Evolutionary conservation across 441 rosid genomes (phyloP), one percentile per base, ranked within the genome.

Genomic region (Sinapis alba): DNA sequence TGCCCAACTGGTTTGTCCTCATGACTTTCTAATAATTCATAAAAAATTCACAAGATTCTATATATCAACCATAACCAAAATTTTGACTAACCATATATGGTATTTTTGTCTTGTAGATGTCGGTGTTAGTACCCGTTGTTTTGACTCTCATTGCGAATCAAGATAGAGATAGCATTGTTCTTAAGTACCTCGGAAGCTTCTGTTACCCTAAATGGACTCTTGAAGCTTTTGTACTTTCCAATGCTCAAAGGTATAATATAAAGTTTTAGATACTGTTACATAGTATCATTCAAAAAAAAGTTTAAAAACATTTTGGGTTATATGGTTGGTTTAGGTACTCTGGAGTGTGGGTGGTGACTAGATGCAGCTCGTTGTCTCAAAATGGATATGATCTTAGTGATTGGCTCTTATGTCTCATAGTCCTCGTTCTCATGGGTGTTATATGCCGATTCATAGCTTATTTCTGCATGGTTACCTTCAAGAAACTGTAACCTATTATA

Each of bases 121-220:
- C 93, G 4, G 90, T 83, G 79, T 84, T 88, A 78, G 78, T 86
- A 66, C 93, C 93, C 2, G 89, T 88, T 68, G 84, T 86, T 62
- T 38, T 85, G 81, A 86, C 93, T 71, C 86, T 88, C 47, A 47
- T 85, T n/a, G 88, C 90, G 1, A 81, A 78, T 51, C 90, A 88
- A 80, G 88, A 85, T 20, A 83, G 34, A 68, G 87, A 83, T 1
- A 80, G 80, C 61, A 47, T 38, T 45, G 38, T 77, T 65, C 76
- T 80, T 71, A 85, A 74, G 68, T 76, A 73, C 70, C 77, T 88
- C 0, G 89, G 83, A 65, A 82, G 75, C 21, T 78, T 86, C 9
- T 85, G 85, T 62, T 88, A 85, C 80, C 83, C 90, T 3, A 88
- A 84, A 65, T 88, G 90, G 93, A 84, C 89, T 57, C 81, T 88